Evolutionary conservation across 805 yeast species (phyloP).

Genomic region (Lachancea nothofagi): DNA sequence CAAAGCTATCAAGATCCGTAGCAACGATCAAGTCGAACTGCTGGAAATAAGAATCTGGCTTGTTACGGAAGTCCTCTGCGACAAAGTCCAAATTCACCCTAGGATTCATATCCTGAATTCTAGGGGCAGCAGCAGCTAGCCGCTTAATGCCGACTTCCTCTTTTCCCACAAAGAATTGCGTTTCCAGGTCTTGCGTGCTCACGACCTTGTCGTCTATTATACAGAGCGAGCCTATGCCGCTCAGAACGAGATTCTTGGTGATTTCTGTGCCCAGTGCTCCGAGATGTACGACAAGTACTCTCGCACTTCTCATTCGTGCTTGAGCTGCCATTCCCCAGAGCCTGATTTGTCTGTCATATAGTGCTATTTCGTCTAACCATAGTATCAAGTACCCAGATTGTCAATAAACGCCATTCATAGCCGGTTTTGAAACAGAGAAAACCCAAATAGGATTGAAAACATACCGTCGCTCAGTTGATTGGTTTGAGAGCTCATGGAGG

Average conservation of each 20-base stretch:
- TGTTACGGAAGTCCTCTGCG: slow-evolving; percentile 23
- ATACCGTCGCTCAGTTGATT: slow-evolving; percentile 10
- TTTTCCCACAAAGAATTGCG: slow-evolving; percentile 66
- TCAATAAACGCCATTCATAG: not conserved
- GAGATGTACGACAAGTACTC: slow-evolving; percentile 61
- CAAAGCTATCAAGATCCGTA: slow-evolving; percentile 49
- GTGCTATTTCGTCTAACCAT: slow-evolving; percentile 68
- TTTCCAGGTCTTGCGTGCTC: slow-evolving; percentile 56
- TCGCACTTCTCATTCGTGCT: slow-evolving; percentile 62
- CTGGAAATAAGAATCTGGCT: slow-evolving; percentile 38
- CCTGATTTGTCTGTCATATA: slow-evolving; percentile 91
- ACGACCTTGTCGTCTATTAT: slow-evolving; percentile 56
- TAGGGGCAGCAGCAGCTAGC: slow-evolving; percentile 46
- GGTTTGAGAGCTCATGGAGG: not conserved
- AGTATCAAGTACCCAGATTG: not conserved
- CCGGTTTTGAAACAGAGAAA: not conserved
- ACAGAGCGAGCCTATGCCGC: slow-evolving; percentile 80
- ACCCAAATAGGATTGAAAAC: slow-evolving; percentile 1
- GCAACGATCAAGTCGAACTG: slow-evolving; percentile 69
- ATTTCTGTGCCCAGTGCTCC: slow-evolving; percentile 80
- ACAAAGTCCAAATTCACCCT: slow-evolving; percentile 57
- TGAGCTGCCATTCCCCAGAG: slow-evolving; percentile 97
- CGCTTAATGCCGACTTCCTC: slow-evolving; percentile 51
- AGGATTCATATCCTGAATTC: slow-evolving; percentile 71
- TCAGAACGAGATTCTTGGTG: slow-evolving; percentile 76